Percentiles rank a stretch among this genome's conserved stretches.
phyloP scores from a whole-genome alignment of 192 early-diverging fungal genomes.

The Backusella circina region DNA sequence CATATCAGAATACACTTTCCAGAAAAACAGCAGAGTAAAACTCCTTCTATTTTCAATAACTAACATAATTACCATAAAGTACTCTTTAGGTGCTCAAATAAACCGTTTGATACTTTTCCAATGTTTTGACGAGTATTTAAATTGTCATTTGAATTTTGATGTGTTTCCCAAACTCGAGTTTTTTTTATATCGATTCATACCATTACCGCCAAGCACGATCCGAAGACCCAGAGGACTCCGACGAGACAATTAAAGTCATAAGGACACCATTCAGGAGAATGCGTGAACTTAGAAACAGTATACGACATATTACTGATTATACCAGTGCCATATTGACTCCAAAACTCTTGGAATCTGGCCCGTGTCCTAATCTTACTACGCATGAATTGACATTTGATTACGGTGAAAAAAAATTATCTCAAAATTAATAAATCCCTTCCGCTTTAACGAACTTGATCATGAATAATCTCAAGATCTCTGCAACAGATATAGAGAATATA shows the following conservation, averaged over 20 bases:
- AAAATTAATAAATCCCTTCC: neutral
- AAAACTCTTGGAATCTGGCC: neutral
- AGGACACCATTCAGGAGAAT: neutral
- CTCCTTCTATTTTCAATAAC: no score
- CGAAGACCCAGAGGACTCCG: no score
- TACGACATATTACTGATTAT: neutral
- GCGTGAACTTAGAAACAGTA: neutral
- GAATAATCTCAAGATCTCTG: neutral
- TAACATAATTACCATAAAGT: no score
- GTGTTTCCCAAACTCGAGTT: no score
- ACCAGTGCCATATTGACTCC: neutral
- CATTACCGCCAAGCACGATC: no score
- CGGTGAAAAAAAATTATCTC: neutral
- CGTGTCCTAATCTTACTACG: neutral
- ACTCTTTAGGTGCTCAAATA: no score
- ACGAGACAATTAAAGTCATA: neutral
- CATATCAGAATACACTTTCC: no score
- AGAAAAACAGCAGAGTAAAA: no score
- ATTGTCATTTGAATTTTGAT: no score
- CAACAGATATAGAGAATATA: neutral
- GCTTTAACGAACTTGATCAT: neutral
- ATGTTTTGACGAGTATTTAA: no score
- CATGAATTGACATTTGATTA: neutral
- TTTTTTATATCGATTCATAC: no score
- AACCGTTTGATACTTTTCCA: no score